These are phyloP conservation scores for Sonneratia caseolaris DNA, from an alignment of 345 rosid species.

Conservation along the genomic window DNA sequence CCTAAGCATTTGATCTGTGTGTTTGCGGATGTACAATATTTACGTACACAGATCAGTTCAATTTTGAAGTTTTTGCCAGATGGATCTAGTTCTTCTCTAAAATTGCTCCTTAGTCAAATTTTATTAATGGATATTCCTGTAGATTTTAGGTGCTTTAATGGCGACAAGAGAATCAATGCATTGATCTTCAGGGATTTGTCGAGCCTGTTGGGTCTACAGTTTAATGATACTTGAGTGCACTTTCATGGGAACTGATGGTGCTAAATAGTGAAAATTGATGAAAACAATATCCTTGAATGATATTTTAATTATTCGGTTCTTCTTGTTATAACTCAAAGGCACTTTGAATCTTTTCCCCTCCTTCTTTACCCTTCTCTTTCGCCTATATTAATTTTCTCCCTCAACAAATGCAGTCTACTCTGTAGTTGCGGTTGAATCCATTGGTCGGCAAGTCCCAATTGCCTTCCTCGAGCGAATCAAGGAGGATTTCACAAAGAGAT, in stretches of 20 bases:
- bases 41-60: too few relatives aligned
- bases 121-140: neutral
- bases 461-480: slow-evolving; percentile 52
- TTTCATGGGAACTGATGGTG: neutral
- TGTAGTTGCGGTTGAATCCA: slow-evolving; percentile 51
- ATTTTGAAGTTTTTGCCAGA: neutral
- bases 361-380: neutral
- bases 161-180: neutral
- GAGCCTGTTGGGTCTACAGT: neutral
- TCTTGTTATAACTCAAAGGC: neutral
- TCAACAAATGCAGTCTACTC: slow-evolving; percentile 39
- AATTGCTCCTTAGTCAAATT: neutral
- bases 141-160: neutral
- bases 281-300: neutral
- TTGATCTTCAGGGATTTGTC: neutral
- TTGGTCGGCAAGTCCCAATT: slow-evolving; percentile 45
- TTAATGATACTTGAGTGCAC: neutral
- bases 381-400: neutral
- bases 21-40: too few relatives aligned
- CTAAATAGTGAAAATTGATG: too few relatives aligned
- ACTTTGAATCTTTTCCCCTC: neutral
- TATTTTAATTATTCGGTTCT: neutral
- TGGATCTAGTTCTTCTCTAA: neutral
- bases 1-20: neutral
- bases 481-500: slow-evolving; percentile 42